Base-by-base conservation (phyloP, 208 protist genomes). In the Leishmania amazonensis region DNA sequence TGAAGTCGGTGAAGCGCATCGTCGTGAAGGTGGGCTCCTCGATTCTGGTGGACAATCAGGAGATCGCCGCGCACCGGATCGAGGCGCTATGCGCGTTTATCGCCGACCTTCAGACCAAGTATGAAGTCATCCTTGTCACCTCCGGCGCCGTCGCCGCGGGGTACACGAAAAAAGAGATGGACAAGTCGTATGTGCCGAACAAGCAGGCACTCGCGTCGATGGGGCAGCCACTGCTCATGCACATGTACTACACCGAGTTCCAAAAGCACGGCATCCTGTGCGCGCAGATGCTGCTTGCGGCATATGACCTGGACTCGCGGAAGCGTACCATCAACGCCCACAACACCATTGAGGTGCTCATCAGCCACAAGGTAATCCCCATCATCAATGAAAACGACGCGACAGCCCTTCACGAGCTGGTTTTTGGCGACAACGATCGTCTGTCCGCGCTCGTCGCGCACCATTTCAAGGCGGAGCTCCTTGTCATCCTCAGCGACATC, bases 401-500 rank as follows among this genome's bases (percentile, higher is more conserved):
- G 4, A 79, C 75, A n/a, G 78, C 92, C 49, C 88, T 90, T 13
- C 81, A 88, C n/a, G 83, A 88, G 31, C 81, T 84, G 40, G 64
- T 89, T 0, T 92, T 88, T 79, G 80, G 93, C 31, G 93, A 92
- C 80, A 94, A 97, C 70, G 87, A 84, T 54, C 87, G 92, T 71
- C 92, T 85, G 31, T 85, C 92, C 19, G 92, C 89, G 17, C 86
- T 83, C 35, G 83, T 96, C 6, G 91, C 94, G 31, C 87, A 90
- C 38, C 85, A 89, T 71, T 91, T 95, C 80, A 92, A 91, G 3
- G 90, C 89, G 1, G 93, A 95, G 68, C 93, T 88, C 0, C 83
- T 87, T 42, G 89, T 97, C 54, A 88, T 97, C n/a, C 91, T 97
- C 79, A 96, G 94, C 76, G 95, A 92, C 70, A 96, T 97, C 74